phyloP scores from a whole-genome alignment of 1,139 yeast species.

The Candida labiduridarum region DNA sequence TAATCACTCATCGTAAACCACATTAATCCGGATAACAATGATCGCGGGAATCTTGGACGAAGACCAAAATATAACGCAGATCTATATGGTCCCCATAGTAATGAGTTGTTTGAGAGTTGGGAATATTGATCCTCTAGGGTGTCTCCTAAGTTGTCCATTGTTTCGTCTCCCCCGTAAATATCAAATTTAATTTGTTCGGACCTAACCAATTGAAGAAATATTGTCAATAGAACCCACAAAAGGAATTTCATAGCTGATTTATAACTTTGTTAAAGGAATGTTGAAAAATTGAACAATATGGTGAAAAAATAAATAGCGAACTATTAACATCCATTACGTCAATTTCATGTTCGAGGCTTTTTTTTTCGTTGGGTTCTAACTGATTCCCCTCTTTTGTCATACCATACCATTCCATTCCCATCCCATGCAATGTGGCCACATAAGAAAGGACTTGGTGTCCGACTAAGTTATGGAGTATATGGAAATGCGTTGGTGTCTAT shows the following conservation, averaged over 20 bases:
- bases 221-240: constrained; percentile 2
- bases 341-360: too few relatives aligned
- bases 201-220: constrained; percentile 3
- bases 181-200: constrained; percentile 15
- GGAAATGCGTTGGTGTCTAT: constrained; percentile 29
- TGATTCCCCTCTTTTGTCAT: neutral
- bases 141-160: constrained; percentile 1
- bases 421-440: constrained; percentile 41
- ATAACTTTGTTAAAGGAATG: neutral
- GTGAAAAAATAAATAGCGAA: neutral
- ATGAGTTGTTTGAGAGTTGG: constrained; percentile 34
- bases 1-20: constrained; percentile 78
- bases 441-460: constrained; percentile 42
- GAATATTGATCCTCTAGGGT: constrained; percentile 21
- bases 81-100: constrained; percentile 90
- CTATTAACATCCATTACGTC: too few relatives aligned
- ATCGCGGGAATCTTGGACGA: constrained; percentile 77
- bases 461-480: constrained; percentile 39
- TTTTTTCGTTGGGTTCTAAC: neutral
- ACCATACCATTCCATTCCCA: neutral
- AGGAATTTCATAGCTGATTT: constrained; percentile 5
- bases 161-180: constrained; percentile 8
- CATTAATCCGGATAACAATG: constrained; percentile 80
- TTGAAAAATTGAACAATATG: neutral
- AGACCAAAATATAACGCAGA: constrained; percentile 86